phyloP scores from a whole-genome alignment of 169 alveolate species.

The Eimeria zaria region DNA sequence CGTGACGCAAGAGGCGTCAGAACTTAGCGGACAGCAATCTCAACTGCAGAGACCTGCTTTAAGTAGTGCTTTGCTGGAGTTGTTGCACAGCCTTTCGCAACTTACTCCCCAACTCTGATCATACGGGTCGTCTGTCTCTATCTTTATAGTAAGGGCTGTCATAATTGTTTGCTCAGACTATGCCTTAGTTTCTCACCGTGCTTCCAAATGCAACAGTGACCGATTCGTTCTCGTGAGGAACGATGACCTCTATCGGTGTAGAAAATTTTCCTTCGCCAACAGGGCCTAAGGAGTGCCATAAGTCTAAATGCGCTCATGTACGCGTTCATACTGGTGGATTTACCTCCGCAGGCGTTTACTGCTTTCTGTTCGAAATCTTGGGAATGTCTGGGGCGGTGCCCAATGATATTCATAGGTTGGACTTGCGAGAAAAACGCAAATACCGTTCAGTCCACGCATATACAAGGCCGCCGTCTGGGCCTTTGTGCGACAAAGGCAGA shows the following conservation, averaged over 20 bases:
- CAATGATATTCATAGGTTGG: neutral
- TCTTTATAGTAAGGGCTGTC: neutral
- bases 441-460: constrained; percentile 84
- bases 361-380: constrained; percentile 86
- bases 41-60: constrained; percentile 85
- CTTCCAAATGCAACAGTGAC: constrained; percentile 81
- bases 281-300: constrained; percentile 43
- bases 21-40: constrained; percentile 81
- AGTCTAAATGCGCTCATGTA: neutral
- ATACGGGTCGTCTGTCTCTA: constrained; percentile 86
- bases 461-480: constrained; percentile 73
- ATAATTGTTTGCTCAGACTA: neutral
- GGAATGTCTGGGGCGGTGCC: constrained; percentile 71
- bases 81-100: neutral
- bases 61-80: neutral
- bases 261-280: constrained; percentile 88
- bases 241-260: constrained; percentile 83
- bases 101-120: constrained; percentile 88
- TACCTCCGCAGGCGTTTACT: constrained; percentile 86
- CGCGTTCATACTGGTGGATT: neutral
- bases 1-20: neutral
- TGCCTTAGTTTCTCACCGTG: constrained; percentile 23
- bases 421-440: neutral
- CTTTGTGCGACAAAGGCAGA: constrained; percentile 75
- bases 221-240: constrained; percentile 78